Evolutionary conservation across 352 stramenopile genomes (phyloP).

Genomic region (Phytopythium vexans): DNA sequence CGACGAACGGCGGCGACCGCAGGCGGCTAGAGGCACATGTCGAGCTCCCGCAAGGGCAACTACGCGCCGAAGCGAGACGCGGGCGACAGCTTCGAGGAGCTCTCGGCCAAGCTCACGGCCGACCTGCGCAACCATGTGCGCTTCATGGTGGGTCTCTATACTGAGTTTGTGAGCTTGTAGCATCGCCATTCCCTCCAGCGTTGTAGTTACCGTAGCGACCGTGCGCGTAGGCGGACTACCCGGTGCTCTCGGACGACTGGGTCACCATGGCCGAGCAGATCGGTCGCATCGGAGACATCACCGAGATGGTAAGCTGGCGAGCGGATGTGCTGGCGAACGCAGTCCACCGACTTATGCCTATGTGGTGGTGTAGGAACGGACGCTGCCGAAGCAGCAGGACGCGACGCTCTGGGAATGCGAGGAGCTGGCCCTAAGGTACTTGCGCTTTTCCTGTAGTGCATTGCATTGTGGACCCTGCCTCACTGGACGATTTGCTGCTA

Average conservation of each 20-base stretch:
- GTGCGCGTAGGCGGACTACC: conserved; percentile 61
- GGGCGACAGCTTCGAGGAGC: conserved; percentile 72
- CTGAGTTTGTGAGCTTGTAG: background rate
- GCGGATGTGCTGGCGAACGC: background rate
- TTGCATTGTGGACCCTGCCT: too few relatives aligned
- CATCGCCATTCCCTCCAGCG: too few relatives aligned
- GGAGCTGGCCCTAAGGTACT: conserved; percentile 72
- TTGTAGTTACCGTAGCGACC: too few relatives aligned
- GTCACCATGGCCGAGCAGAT: conserved; percentile 88
- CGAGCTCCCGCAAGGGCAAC: conserved; percentile 49
- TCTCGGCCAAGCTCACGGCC: conserved; percentile 81
- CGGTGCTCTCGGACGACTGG: conserved; percentile 86
- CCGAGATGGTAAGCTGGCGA: conserved; percentile 58
- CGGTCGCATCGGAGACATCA: conserved; percentile 85
- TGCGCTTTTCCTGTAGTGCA: background rate
- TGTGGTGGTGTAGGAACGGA: conserved; percentile 42
- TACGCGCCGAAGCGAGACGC: conserved; percentile 56
- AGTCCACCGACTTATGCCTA: background rate
- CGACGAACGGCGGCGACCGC: background rate
- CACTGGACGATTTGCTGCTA: conserved; percentile 8
- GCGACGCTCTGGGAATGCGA: conserved; percentile 90
- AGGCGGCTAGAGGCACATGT: conserved; percentile 15
- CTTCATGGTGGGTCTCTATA: conserved; percentile 57
- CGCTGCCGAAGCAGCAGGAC: conserved; percentile 79
- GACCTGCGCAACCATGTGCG: conserved; percentile 86